Evolutionary conservation across 306 rosid species (phyloP), one percentile per base, ranked within the genome.

Genomic region (Hippophae gyantsensis): DNA sequence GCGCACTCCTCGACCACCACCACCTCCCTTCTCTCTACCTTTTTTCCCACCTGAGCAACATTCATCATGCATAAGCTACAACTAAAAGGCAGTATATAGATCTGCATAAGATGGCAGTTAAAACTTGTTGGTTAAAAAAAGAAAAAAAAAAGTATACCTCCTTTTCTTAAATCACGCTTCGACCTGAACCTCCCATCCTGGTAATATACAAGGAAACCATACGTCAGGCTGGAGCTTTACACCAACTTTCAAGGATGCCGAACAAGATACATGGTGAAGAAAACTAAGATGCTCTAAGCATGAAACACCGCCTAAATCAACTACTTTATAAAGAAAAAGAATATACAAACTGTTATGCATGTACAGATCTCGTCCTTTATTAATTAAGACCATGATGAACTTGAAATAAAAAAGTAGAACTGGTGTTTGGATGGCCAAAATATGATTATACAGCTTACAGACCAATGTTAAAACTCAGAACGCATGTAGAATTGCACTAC

Each of bases 181-280:
- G 96, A 92, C 78, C 98, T 85, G 92, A 81, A 92, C 78, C 96
- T 86, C 75, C 98, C 98, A 76, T 92, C 98, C 98, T 92, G 66
- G 69, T 62, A 62, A 75, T 75, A 56, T 66, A 66, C 56, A 63
- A 69, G 48, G 54, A 52, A 50, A 50, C 3, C 38, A 32, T 32
- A 32, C 38, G 23, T 52, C 58, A 38, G 27, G 38, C 38, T 54
- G 67, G 48, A 53, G 45, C 54, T 69, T 56, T 66, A 67, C 46
- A 58, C 57, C 41, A 55, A 55, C 59, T 66, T 66, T 65, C 63
- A 60, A 56, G 40, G 11, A 40, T 44, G 72, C 64, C 6, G 53
- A 53, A 46, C 14, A 42, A 38, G 65, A 42, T 54, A 65, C 38
- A 48, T 13, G 32, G 43, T 9, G 27, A 68, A 44, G 41, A 27